Percentiles rank a stretch among this genome's conserved stretches.
Conservation (phyloP, 139 green algal species). For the Picochlorum sp. region DNA sequence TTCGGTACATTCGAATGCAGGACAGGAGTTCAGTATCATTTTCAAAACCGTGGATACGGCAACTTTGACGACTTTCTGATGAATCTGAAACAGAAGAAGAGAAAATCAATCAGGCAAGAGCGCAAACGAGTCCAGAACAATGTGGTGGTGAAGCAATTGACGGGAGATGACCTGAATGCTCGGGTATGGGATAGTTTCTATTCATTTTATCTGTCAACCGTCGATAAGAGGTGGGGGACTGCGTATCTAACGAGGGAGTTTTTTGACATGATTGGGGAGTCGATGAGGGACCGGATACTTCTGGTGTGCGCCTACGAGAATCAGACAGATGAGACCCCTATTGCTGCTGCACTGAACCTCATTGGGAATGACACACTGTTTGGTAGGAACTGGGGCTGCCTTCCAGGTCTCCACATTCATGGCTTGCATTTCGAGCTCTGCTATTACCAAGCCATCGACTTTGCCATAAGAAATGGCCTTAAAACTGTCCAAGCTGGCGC, state of each 20-base stretch:
- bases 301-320: conserved; percentile 68
- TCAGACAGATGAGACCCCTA: conserved; percentile 14
- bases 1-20: no score
- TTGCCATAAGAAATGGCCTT: conserved; percentile 27
- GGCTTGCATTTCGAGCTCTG: conserved; percentile 90
- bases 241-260: conserved; percentile 85
- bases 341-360: conserved; percentile 85
- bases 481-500: conserved; percentile 79
- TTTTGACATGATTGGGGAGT: conserved; percentile 65
- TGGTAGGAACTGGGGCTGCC: conserved; percentile 85
- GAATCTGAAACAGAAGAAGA: conserved; percentile 65
- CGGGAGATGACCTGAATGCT: conserved; percentile 39
- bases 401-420: conserved; percentile 33
- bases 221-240: conserved; percentile 70
- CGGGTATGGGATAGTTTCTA: conserved; percentile 79
- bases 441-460: conserved; percentile 73
- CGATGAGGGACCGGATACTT: conserved; percentile 61
- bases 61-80: conserved; percentile 1
- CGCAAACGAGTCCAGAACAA: conserved; percentile 58
- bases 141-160: conserved; percentile 45
- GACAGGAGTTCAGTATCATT: conserved; percentile 51
- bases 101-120: conserved; percentile 89
- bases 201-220: conserved; percentile 63
- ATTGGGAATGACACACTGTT: conserved; percentile 73
- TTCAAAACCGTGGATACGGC: not conserved